These are phyloP conservation scores for Saccharomycopsis javanensis DNA, from an alignment of 805 yeast genomes.

Conservation along the genomic window DNA sequence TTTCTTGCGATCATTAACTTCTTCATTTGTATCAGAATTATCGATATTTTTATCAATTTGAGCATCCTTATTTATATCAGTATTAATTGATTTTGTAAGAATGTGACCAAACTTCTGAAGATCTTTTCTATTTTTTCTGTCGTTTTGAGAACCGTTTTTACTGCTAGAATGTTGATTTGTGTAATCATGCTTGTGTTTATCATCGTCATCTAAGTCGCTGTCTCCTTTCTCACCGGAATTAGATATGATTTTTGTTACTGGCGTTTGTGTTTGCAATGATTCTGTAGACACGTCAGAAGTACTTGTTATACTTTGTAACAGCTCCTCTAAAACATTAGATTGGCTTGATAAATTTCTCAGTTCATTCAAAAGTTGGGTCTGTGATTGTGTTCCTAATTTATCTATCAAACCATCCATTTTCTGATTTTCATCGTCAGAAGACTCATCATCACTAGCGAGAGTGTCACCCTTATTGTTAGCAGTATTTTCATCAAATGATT, in stretches of 20 bases:
- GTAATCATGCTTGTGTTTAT: background rate
- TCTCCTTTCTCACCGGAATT: background rate
- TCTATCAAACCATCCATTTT: background rate
- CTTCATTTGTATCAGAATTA: conserved; percentile 4
- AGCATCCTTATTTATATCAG: no score
- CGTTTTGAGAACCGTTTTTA: background rate
- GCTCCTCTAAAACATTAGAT: no score
- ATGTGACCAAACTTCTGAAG: background rate
- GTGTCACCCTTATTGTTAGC: background rate
- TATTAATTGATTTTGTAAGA: no score
- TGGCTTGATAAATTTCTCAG: no score
- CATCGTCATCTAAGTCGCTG: background rate
- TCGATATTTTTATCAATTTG: background rate
- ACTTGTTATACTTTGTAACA: background rate
- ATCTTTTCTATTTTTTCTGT: background rate
- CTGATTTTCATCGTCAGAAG: background rate
- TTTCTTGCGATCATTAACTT: background rate
- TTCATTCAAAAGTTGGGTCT: no score
- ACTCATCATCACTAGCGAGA: background rate
- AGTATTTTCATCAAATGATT: conserved; percentile 1
- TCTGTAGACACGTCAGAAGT: background rate
- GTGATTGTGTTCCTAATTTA: no score
- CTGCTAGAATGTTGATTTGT: background rate
- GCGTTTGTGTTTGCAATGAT: background rate
- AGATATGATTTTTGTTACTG: no score